Percentiles rank a stretch among this genome's conserved stretches.
phyloP scores from a whole-genome alignment of 306 rosid species.

The Benincasa hispida region DNA sequence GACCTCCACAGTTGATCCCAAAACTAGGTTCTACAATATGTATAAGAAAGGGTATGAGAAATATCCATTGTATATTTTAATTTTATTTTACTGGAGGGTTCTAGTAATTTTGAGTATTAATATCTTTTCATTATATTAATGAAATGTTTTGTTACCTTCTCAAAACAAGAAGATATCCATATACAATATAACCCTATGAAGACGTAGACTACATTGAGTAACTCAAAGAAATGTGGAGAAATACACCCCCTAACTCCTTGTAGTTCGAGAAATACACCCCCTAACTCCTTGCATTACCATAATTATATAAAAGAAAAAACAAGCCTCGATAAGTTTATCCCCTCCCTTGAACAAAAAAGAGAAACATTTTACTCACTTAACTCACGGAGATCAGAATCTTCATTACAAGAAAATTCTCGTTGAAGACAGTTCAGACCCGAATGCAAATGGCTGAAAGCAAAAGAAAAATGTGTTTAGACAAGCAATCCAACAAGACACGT shows the following conservation, averaged over 20 bases:
- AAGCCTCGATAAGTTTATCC: not conserved
- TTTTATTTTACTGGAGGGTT: no score
- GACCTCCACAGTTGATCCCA: constrained; percentile 52
- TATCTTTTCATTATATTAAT: no score
- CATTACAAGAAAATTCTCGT: constrained; percentile 42
- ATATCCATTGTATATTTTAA: not conserved
- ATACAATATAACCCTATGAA: no score
- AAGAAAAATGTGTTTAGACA: not conserved
- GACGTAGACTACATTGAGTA: not conserved
- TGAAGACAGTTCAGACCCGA: constrained; percentile 56
- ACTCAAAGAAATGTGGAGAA: not conserved
- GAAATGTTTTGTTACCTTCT: no score
- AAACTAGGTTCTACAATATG: constrained; percentile 32
- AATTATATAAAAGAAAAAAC: not conserved
- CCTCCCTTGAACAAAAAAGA: not conserved
- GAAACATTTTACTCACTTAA: not conserved
- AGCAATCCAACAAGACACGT: not conserved
- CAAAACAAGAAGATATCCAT: no score
- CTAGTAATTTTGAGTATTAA: no score
- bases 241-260: not conserved
- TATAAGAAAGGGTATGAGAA: not conserved
- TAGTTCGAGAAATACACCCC: not conserved
- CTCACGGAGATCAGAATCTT: constrained; percentile 42
- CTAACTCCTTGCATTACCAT: not conserved
- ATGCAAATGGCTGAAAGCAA: constrained; percentile 40